These are phyloP conservation scores for Fusarium armeniacum DNA, from an alignment of 2,329 filamentous ascomycete species.

Conservation along the genomic window DNA sequence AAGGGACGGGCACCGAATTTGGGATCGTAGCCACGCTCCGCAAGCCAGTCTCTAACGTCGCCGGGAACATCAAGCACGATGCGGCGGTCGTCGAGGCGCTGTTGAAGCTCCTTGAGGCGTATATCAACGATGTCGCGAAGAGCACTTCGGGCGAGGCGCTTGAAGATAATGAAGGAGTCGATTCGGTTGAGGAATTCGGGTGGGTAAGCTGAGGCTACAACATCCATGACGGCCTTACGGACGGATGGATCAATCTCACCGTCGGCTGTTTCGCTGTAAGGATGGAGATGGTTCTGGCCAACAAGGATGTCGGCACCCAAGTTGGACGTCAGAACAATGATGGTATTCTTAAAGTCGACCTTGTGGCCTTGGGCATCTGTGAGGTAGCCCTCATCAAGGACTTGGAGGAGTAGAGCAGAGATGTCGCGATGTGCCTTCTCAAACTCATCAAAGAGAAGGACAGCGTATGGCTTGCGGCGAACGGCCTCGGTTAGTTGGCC, in stretches of 20 bases:
- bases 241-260: slow-evolving; percentile 80
- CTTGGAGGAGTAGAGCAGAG: slow-evolving; percentile 89
- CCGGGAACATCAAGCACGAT: slow-evolving; percentile 80
- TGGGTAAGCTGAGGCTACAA: slow-evolving; percentile 80
- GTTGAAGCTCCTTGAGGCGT: slow-evolving; percentile 85
- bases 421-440: slow-evolving; percentile 98
- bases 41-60: slow-evolving; percentile 86
- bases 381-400: slow-evolving; percentile 95
- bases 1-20: slow-evolving; percentile 91
- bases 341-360: slow-evolving; percentile 95
- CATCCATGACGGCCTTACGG: slow-evolving; percentile 87
- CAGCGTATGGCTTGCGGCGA: slow-evolving; percentile 92
- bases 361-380: slow-evolving; percentile 97
- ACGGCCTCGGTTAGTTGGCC: slow-evolving; percentile 97
- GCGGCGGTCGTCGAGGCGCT: slow-evolving; percentile 84
- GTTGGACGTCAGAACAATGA: slow-evolving; percentile 97
- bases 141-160: slow-evolving; percentile 81
- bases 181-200: slow-evolving; percentile 98
- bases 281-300: slow-evolving; percentile 75
- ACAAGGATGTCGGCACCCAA: slow-evolving; percentile 93
- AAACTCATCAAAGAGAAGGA: slow-evolving; percentile 96
- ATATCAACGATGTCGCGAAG: slow-evolving; percentile 96
- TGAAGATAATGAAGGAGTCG: slow-evolving; percentile 97
- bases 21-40: slow-evolving; percentile 90
- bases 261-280: slow-evolving; percentile 72